Base-by-base conservation (phyloP, 106 monocot species). In the Platanthera guangdongensis region DNA sequence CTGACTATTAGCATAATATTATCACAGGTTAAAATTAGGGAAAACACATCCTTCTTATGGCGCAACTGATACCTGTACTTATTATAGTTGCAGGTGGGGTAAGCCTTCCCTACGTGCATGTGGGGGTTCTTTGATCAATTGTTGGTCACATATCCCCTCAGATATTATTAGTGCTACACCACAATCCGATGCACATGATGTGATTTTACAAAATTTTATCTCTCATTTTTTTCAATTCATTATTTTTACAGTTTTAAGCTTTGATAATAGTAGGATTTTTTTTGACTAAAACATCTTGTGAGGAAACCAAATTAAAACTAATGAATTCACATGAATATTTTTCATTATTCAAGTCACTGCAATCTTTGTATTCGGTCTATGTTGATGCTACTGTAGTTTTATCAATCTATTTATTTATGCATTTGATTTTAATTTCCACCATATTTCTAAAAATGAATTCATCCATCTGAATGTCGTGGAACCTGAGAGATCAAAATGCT, bases 21-120 rank as follows among this genome's bases (percentile, higher is more conserved):
- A 68, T 68, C 39, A 45, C 68, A 68, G 68, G 68, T 68, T 68
- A 32, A 39, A 68, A 11, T 68, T 68, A 32, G 68, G 68, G 68
- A 68, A 68, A 68, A 68, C 68, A 68, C 68, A 68, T 68, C 45
- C 68, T 68, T 68, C 68, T 9, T 68, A 68, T 68, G 68, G 68
- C 9, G 12, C 68, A 68, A 30, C 45, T 68, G 68, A 68, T 68
- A 68, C 68, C 68, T 68, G 28, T 68, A 68, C 68, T 68, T 68
- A 12, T 39, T 68, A 39, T 28, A 68, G 68, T 68, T 28, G 39
- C 68, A 68, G 68, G 68, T 68, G 68, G 30, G 68, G 30, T 68
- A 68, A 39, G 68, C 1, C 9, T 68, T 68, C 68, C 32, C 14
- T 68, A 39, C 39, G 12, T 68, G 45, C 39, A 45, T 70, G 32